A percentile compares a stretch with the other conserved stretches of the same genome.
Conservation (phyloP, 345 rosid species). For the Eucalyptus regnans region DNA sequence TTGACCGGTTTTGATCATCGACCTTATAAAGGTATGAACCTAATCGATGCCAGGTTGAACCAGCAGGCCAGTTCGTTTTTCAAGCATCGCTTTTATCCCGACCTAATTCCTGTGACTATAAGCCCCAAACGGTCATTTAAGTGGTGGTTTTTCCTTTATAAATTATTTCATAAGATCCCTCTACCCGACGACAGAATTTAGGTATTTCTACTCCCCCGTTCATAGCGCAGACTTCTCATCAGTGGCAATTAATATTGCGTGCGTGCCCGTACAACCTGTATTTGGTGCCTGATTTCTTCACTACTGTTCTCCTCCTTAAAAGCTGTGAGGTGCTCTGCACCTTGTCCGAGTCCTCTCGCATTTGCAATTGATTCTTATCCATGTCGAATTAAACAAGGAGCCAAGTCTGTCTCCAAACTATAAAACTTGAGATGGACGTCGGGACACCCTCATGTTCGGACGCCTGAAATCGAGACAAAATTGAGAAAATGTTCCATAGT, state of each 20-base stretch:
- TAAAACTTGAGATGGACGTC: neutral
- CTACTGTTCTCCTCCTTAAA: neutral
- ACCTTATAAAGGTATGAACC: neutral
- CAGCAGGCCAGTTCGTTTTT: rapidly evolving
- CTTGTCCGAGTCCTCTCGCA: neutral
- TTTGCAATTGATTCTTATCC: neutral
- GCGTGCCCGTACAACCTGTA: neutral
- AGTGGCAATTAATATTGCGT: neutral
- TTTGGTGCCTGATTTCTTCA: neutral
- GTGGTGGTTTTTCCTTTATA: neutral
- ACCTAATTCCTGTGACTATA: neutral
- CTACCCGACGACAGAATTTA: neutral
- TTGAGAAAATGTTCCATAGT: no score
- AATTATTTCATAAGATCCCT: no score
- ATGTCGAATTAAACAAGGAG: neutral
- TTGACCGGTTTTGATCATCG: neutral
- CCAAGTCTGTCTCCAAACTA: neutral
- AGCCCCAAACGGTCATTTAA: neutral
- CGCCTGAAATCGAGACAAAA: neutral
- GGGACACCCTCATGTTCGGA: neutral
- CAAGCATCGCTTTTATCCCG: no score
- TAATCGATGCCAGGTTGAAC: neutral
- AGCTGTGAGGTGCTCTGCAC: neutral
- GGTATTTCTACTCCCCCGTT: neutral
- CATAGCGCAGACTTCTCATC: neutral